These are phyloP conservation scores for Ganoderma multipileum DNA, from an alignment of 1,284 basidiomycete genomes.

Conservation along the genomic window DNA sequence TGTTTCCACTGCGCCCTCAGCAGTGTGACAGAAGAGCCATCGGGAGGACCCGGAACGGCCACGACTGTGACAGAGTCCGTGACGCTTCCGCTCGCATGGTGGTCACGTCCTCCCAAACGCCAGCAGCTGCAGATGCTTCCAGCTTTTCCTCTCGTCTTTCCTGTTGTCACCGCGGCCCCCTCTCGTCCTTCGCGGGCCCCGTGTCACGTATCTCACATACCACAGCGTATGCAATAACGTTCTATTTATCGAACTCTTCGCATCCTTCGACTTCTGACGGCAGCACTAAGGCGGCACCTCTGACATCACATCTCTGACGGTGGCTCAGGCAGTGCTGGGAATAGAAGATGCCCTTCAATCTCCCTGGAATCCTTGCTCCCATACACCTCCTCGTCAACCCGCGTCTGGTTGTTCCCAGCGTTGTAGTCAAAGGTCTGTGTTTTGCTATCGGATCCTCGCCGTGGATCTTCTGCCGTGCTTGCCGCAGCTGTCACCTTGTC, in stretches of 20 bases:
- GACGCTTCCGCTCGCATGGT: background rate
- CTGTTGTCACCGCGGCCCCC: background rate
- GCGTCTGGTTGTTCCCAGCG: slow-evolving; percentile 73
- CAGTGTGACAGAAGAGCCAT: background rate
- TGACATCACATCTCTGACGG: background rate
- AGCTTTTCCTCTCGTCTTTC: background rate
- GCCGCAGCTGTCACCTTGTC: background rate
- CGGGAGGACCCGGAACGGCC: background rate
- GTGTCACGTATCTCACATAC: background rate
- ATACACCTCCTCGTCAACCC: slow-evolving; percentile 80
- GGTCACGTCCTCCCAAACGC: slow-evolving; percentile 1
- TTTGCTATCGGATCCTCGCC: background rate
- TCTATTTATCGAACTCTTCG: background rate
- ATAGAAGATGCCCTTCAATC: slow-evolving; percentile 71
- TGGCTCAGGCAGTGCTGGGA: background rate
- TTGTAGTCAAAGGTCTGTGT: slow-evolving; percentile 74
- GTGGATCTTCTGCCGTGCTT: background rate
- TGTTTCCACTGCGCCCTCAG: background rate
- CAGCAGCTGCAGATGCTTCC: background rate
- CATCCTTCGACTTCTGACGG: background rate
- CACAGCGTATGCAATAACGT: background rate
- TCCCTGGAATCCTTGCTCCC: slow-evolving; percentile 79
- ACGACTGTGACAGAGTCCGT: background rate
- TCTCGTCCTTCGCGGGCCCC: background rate
- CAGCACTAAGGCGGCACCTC: background rate